Evolutionary conservation across 371 early-diverging fungal genomes (phyloP).

Genomic region (Mucor racemosus): DNA sequence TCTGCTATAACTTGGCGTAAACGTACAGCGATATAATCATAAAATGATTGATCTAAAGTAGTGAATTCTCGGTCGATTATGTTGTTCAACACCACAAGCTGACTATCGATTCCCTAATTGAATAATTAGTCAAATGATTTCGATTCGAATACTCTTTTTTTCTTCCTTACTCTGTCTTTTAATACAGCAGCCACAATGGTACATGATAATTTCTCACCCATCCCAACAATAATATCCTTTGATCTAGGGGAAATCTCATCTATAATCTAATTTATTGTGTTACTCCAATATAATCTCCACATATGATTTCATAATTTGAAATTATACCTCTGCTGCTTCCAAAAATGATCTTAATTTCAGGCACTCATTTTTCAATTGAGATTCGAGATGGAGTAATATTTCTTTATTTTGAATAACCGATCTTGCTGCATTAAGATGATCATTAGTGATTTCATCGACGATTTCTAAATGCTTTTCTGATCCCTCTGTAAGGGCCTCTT

Average conservation of each 20-base stretch:
- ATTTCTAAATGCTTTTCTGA: conserved; percentile 72
- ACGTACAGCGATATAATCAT: conserved; percentile 80
- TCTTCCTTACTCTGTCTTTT: conserved; percentile 54
- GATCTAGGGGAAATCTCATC: conserved; percentile 97
- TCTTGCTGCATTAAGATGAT: conserved; percentile 80
- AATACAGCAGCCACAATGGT: conserved; percentile 84
- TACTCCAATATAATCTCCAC: neutral
- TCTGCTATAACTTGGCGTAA: conserved; percentile 65
- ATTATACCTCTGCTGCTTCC: conserved; percentile 85
- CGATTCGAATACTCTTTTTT: neutral
- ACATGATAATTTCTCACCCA: conserved; percentile 94
- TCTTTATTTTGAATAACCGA: conserved; percentile 57
- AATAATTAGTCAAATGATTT: neutral
- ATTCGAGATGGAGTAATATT: conserved; percentile 56
- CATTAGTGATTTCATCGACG: conserved; percentile 82
- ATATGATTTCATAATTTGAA: neutral
- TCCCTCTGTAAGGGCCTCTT: conserved; percentile 68
- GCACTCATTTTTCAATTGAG: conserved; percentile 77
- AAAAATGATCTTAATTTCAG: conserved; percentile 80
- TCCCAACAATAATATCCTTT: conserved; percentile 93
- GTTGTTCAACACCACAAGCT: conserved; percentile 82
- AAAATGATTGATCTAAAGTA: conserved; percentile 86
- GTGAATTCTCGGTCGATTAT: conserved; percentile 77
- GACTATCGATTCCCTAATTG: conserved; percentile 77
- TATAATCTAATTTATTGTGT: conserved; percentile 67